Conservation (phyloP, 352 stramenopile species). For the Globisporangium uncinulatum region DNA sequence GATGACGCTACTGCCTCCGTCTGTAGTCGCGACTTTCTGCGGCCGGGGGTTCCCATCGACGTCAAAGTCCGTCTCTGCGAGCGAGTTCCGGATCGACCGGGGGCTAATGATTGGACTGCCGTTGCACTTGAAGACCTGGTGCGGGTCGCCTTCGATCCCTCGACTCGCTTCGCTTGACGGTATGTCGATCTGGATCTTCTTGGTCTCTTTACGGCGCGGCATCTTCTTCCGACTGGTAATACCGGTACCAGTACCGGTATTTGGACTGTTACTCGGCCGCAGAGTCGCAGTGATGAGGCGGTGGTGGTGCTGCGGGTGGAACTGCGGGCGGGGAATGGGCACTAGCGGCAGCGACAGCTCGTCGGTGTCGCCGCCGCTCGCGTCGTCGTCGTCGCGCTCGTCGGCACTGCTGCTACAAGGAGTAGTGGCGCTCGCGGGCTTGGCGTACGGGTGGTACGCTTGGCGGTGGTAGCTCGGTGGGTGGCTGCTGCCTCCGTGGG, state of each 20-base stretch:
- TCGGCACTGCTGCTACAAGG: not conserved
- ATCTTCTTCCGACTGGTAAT: slow-evolving; percentile 12
- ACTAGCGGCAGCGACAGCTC: slow-evolving; percentile 4
- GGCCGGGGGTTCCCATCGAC: slow-evolving; percentile 34
- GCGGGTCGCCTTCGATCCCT: slow-evolving; percentile 23
- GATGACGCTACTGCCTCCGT: not conserved
- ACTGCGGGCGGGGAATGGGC: slow-evolving; percentile 4
- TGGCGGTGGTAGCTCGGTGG: slow-evolving; percentile 6
- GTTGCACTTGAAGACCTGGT: slow-evolving; percentile 54
- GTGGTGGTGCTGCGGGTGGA: slow-evolving; percentile 18
- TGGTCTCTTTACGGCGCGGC: slow-evolving; percentile 52
- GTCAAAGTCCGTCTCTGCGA: slow-evolving; percentile 49
- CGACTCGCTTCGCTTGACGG: slow-evolving; percentile 18
- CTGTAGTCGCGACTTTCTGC: slow-evolving; percentile 19
- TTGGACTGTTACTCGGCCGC: too few species aligned
- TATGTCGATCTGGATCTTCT: slow-evolving; percentile 37
- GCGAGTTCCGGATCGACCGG: slow-evolving; percentile 56
- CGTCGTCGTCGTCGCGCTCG: slow-evolving; percentile 1
- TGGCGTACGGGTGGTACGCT: slow-evolving; percentile 13
- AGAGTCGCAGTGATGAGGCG: slow-evolving; percentile 5
- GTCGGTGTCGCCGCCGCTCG: not conserved
- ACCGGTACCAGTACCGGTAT: too few species aligned
- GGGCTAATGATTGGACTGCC: slow-evolving; percentile 62
- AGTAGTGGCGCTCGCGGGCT: slow-evolving; percentile 1
- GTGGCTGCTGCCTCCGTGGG: slow-evolving; percentile 2